Conservation (phyloP, 441 rosid species). For the Pelargonium cotyledonis region DNA sequence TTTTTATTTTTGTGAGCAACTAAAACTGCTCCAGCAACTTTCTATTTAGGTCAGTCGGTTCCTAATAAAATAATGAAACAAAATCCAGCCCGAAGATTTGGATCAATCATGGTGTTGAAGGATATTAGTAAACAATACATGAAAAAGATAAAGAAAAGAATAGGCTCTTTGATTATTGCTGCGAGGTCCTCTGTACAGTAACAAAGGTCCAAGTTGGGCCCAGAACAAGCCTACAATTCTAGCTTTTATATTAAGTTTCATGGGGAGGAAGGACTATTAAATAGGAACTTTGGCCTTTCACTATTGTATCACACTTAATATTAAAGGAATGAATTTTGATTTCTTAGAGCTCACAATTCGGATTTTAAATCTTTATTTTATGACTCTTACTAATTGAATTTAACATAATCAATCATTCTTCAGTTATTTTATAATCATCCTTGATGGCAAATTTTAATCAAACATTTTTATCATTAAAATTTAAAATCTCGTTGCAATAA, state of each 20-base stretch:
- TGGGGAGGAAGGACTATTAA: neutral
- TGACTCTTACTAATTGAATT: no score
- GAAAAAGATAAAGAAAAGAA: neutral
- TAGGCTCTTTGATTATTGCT: neutral
- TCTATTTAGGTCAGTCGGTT: constrained; percentile 1
- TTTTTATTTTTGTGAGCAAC: neutral
- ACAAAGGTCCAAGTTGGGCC: neutral
- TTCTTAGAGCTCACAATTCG: no score
- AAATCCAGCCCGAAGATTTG: neutral
- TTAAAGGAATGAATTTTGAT: no score
- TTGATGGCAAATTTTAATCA: no score
- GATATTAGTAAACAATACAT: neutral
- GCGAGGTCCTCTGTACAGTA: neutral
- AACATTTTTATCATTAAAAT: no score
- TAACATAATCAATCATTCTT: no score
- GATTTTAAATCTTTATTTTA: no score
- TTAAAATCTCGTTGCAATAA: no score
- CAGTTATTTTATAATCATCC: no score
- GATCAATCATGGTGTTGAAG: neutral
- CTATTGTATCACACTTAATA: no score
- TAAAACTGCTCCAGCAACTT: constrained; percentile 1
- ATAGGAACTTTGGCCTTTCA: neutral
- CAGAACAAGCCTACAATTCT: neutral
- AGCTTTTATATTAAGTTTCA: neutral
- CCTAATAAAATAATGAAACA: neutral